Evolutionary conservation across 1,139 yeast species (phyloP).

Genomic region (Schwanniomyces etchellsii): DNA sequence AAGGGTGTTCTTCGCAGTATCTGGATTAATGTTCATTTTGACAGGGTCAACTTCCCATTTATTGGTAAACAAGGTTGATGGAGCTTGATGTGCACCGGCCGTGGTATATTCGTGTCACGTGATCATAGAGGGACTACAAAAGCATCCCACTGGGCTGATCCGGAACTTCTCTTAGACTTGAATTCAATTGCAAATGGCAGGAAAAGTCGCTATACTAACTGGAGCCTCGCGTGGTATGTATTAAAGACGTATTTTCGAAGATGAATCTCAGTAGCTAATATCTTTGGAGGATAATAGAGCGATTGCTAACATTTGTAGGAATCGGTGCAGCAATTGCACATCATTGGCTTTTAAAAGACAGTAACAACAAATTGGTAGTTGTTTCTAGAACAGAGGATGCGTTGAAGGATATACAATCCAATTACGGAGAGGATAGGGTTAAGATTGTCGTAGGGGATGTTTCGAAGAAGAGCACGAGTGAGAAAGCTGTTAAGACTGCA

Average conservation of each 20-base stretch:
- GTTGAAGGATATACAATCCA: slow-evolving; percentile 35
- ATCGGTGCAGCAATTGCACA: slow-evolving; percentile 72
- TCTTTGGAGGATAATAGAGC: slow-evolving; percentile 1
- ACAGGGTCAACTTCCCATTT: not conserved
- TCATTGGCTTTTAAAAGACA: slow-evolving; percentile 33
- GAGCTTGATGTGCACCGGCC: not conserved
- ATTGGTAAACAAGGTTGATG: not conserved
- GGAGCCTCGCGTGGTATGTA: slow-evolving; percentile 60
- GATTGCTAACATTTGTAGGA: too few species aligned
- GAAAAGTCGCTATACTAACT: slow-evolving; percentile 42
- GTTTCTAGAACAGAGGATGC: slow-evolving; percentile 61
- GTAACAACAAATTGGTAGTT: slow-evolving; percentile 52
- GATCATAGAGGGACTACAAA: too few species aligned
- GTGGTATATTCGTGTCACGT: not conserved
- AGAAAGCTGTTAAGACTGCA: slow-evolving; percentile 43
- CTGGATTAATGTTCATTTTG: slow-evolving; percentile 39
- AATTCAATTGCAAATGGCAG: not conserved
- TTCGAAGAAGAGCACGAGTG: slow-evolving; percentile 31
- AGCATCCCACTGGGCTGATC: too few species aligned
- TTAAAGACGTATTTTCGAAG: not conserved
- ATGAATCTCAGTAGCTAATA: not conserved
- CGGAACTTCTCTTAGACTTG: too few species aligned
- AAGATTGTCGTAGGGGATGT: slow-evolving; percentile 66
- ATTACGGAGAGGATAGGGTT: slow-evolving; percentile 47
- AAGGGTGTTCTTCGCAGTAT: slow-evolving; percentile 68